Percentiles rank a stretch among this genome's conserved stretches.
Conservation (phyloP, 257 asterid species). For the Ajuga chamaepitys region DNA sequence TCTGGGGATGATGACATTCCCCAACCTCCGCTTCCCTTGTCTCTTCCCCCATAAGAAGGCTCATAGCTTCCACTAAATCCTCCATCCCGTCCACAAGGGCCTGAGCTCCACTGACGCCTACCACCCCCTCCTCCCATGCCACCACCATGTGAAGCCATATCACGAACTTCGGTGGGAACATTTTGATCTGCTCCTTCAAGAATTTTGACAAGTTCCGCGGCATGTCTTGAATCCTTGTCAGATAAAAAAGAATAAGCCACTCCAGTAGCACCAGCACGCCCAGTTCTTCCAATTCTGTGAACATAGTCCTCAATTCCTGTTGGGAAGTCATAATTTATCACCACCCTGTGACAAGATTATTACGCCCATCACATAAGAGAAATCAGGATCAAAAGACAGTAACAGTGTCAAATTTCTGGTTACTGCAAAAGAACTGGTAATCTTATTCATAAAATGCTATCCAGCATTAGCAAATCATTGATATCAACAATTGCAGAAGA, state of each 20-base stretch:
- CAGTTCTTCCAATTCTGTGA: slow-evolving; percentile 95
- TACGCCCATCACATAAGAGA: neutral
- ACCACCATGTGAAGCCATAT: slow-evolving; percentile 67
- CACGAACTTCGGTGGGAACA: slow-evolving; percentile 72
- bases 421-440: neutral
- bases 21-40: slow-evolving; percentile 48
- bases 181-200: slow-evolving; percentile 83
- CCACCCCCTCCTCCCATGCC: slow-evolving; percentile 76
- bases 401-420: neutral
- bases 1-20: slow-evolving; percentile 27
- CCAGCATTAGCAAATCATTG: neutral
- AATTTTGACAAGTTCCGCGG: slow-evolving; percentile 69
- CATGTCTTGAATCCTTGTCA: slow-evolving; percentile 70
- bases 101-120: slow-evolving; percentile 68
- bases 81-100: slow-evolving; percentile 51
- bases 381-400: neutral
- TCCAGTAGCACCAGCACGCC: slow-evolving; percentile 95
- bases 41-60: slow-evolving; percentile 48
- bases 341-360: slow-evolving; percentile 48
- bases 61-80: slow-evolving; percentile 50
- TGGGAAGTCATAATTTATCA: slow-evolving; percentile 87
- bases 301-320: slow-evolving; percentile 92
- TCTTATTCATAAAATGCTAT: neutral
- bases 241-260: slow-evolving; percentile 67
- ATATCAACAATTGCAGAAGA: neutral